Conservation (phyloP, 2,329 filamentous ascomycete species). For the Fusarium sp. region DNA sequence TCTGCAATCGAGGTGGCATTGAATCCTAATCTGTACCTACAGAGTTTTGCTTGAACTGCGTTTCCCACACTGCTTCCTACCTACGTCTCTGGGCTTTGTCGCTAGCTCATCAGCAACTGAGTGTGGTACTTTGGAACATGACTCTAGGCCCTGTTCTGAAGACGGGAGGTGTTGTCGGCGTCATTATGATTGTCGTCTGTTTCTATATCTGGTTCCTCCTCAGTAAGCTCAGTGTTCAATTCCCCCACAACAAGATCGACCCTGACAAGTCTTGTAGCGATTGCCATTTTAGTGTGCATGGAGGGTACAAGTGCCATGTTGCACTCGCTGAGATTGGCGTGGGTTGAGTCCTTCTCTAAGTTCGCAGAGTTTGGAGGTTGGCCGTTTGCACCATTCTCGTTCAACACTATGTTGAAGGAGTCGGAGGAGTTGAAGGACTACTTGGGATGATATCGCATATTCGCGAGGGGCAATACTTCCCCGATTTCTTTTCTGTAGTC, state of each 20-base stretch:
- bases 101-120: constrained; percentile 96
- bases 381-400: constrained; percentile 89
- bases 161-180: constrained; percentile 72
- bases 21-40: constrained; percentile 43
- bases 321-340: constrained; percentile 89
- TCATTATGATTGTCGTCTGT: constrained; percentile 81
- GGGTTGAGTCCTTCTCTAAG: constrained; percentile 98
- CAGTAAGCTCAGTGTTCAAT: constrained; percentile 49
- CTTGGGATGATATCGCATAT: constrained; percentile 51
- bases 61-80: constrained; percentile 98
- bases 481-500: no score
- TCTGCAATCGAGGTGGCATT: background rate
- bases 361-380: constrained; percentile 93
- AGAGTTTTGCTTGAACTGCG: constrained; percentile 99
- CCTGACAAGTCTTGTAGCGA: constrained; percentile 43
- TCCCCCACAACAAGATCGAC: no score
- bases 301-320: constrained; percentile 96
- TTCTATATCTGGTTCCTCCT: constrained; percentile 94
- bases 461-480: no score
- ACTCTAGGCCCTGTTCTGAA: constrained; percentile 82
- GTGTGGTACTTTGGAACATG: constrained; percentile 96
- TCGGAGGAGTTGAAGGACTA: constrained; percentile 71
- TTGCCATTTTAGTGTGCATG: constrained; percentile 85
- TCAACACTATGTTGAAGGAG: constrained; percentile 84
- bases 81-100: constrained; percentile 98